Base-by-base conservation (phyloP, 2,329 filamentous ascomycete genomes). In the Talaromyces atroroseus region DNA sequence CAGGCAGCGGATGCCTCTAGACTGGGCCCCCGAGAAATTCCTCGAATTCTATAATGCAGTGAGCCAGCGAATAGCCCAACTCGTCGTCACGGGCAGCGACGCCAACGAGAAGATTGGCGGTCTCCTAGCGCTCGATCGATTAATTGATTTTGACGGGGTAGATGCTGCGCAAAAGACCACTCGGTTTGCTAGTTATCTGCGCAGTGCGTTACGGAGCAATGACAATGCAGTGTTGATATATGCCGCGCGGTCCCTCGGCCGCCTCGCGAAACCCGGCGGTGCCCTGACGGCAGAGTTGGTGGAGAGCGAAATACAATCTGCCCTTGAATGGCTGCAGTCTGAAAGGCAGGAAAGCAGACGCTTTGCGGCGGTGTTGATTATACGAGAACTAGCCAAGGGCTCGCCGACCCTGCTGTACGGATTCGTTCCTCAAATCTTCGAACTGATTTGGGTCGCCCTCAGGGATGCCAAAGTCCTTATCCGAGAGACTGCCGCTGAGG, bases 131-230 rank as follows among this genome's bases (percentile, higher is more conserved):
- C 83, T 99, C 59, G 92, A 96, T 71, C 87, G 88, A 57, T 84
- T 99, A 54, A 92, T 97, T 72, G 92, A 96, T 71, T 96, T 97
- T 70, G 92, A 96, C 65, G 92, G 92, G 58, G 90, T 96, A 64
- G 95, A 99, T 75, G 85, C 89, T 23, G 90, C 90, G 36, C 85
- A 90, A 66, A 97, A 97, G 74, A 96, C 94, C 58, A 95, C 92
- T 29, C 86, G 94, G 55, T 99, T 97, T 69, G 90, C 90, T 47
- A 90, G 90, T 61, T 95, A 92, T 66, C 83, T 99, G 58, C 89
- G 92, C 64, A 88, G 85, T 49, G 88, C 96, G 40, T 80, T 99
- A 64, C 85, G 92, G 65, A 92, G 92, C 60, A 95, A 92, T 70
- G 94, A 99, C 66, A 89, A 90, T 61, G 85, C 85, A 54, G 90